Conservation (phyloP, 495 filamentous ascomycete species). For the Aspergillus affinis region DNA sequence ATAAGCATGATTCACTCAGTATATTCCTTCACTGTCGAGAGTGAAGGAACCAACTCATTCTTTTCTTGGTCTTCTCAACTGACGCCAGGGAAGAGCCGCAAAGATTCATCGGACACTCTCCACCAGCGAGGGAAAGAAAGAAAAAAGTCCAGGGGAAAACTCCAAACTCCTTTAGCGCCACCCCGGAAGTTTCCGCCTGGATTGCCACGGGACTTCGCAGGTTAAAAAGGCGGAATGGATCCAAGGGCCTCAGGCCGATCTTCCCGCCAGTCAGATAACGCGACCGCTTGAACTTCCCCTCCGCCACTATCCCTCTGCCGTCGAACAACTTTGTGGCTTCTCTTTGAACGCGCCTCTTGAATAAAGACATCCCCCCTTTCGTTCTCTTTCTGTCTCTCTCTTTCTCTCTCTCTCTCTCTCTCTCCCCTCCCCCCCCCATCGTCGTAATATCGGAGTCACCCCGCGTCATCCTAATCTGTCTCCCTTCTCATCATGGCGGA, state of each 20-base stretch:
- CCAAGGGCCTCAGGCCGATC: constrained; percentile 9
- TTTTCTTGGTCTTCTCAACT: not conserved
- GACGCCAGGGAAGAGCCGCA: too few relatives aligned
- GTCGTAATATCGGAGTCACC: not conserved
- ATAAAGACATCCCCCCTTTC: too few relatives aligned
- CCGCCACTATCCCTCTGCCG: not conserved
- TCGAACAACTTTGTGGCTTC: not conserved
- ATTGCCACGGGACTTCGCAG: constrained; percentile 14
- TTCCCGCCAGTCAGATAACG: not conserved
- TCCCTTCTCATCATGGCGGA: constrained; percentile 56
- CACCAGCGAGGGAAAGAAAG: constrained; percentile 1
- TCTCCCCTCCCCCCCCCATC: not conserved
- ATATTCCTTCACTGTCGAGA: not conserved
- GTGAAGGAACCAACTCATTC: not conserved
- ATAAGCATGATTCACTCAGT: too few relatives aligned
- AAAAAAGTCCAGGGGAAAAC: not conserved
- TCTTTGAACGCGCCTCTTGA: not conserved
- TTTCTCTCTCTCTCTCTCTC: not conserved
- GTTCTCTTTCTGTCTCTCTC: not conserved
- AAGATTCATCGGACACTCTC: not conserved
- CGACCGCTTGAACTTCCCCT: not conserved
- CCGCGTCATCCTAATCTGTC: not conserved
- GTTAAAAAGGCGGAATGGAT: constrained; percentile 3
- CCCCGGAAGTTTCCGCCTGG: constrained; percentile 22
- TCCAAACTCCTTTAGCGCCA: constrained; percentile 14